Conservation (phyloP, 192 early-diverging fungal genomes). For the Mortierella antarctica region DNA sequence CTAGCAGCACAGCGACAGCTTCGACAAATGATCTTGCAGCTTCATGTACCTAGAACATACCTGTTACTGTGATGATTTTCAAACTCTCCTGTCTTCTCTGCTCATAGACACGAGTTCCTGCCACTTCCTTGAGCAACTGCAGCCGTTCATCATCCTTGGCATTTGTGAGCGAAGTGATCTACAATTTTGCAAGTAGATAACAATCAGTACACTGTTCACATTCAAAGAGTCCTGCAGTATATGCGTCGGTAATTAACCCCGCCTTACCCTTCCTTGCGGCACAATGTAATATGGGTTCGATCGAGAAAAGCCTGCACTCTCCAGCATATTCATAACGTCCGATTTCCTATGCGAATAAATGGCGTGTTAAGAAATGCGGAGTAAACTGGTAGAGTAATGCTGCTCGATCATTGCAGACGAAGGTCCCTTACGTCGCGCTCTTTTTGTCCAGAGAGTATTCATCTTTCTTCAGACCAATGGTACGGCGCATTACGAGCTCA, state of each 20-base stretch:
- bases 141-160: slow-evolving; percentile 93
- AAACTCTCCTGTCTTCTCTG: slow-evolving; percentile 87
- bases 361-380: not conserved
- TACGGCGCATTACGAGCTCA: slow-evolving; percentile 89
- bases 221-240: not conserved
- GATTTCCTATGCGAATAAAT: slow-evolving; percentile 67
- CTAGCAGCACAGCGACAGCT: too few species aligned
- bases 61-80: slow-evolving; percentile 93
- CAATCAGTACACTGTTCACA: not conserved
- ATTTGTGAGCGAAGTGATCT: slow-evolving; percentile 94
- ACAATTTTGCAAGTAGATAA: not conserved
- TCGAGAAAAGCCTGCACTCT: slow-evolving; percentile 95
- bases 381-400: not conserved
- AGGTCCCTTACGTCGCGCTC: slow-evolving; percentile 74
- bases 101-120: slow-evolving; percentile 97
- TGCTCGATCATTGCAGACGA: too few species aligned
- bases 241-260: not conserved
- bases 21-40: too few species aligned
- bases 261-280: slow-evolving; percentile 90
- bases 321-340: slow-evolving; percentile 94
- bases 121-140: slow-evolving; percentile 95
- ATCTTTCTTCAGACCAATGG: slow-evolving; percentile 96
- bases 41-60: slow-evolving; percentile 39
- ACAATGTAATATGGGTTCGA: slow-evolving; percentile 99
- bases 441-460: slow-evolving; percentile 98